Evolutionary conservation across 768 basidiomycete species (phyloP), one percentile per base, ranked within the genome.

Genomic region (Suillus clintonianus): DNA sequence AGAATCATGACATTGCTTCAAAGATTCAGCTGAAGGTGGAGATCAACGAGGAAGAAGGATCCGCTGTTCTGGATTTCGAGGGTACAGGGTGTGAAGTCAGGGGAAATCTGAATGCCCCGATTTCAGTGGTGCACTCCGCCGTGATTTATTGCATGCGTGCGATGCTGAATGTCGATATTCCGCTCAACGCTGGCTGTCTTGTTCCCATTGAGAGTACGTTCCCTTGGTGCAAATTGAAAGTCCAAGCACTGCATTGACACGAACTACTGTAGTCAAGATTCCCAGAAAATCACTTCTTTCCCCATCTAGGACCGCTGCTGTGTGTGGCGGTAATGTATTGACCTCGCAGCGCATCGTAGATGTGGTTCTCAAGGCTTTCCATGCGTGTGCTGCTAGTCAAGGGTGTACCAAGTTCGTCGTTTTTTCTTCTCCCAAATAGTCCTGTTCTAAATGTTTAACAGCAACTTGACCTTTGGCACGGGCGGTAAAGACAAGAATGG

Each of bases 291-390:
- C 90, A 1, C 74, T 97, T 14, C 80, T 98, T 34, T 84, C 88
- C 6, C 96, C 95, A 0, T 91, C 91, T 14, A 85, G 86, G 50
- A 95, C 92, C 0, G 93, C 92, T 11, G 96, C 95, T 0, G 94
- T 97, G 6, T 96, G 94, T 66, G 95, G 92, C 36, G 95, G 95
- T 13, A 98, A 97, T 71, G 94, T 96, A 2, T 79, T 94, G 51
- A 95, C 94, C 4, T 92, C 89, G 6, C 95, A 97, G 71, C 83
- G 96, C n/a, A 92, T 97, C 51, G 93, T 96, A 3, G 96, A 98
- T 71, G 94, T 96, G 3, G 91, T 98, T 39, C 79, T 98, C 41
- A 94, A 91, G 73, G 95, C 95, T 0, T 97, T 98, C 80, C 85
- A 91, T 69, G 95, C 94, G 4, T 90, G 89, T 54, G 94, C 95